Base-by-base conservation (phyloP, 495 filamentous ascomycete genomes). In the Tetracladium setigerum region DNA sequence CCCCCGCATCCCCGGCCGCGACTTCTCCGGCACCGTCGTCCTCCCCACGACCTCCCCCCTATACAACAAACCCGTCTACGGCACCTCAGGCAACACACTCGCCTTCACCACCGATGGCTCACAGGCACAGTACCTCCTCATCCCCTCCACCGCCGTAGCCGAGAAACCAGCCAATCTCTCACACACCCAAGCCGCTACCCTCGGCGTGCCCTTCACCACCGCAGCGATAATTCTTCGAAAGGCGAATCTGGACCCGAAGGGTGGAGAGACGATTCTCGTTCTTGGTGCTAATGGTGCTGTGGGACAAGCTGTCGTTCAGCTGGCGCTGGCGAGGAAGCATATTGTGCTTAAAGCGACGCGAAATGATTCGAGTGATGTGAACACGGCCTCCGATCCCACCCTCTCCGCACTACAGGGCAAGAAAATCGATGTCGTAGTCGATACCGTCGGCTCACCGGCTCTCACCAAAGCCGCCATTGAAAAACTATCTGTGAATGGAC, bases 1-100 rank as follows among this genome's bases (percentile, higher is more conserved):
- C 37, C 68, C 68, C 2, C 63, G 67, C 22, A 44, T 69, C 13
- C 66, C 67, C 10, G 70, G 70, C 11, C 67, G 67, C 14, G 55
- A 58, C 33, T 67, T 59, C 46, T 47, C 57, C 8, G 62, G 59
- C 27, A 44, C 57, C 27, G 42, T 69, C 15, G 53, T 59, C 10
- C 43, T 50, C 17, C 46, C 44, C 2, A 42, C 58, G 4, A 24
- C 38, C 6, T 27, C 52, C 17, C 40, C 17, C 1, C 37, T 50
- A 5, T 22, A 56, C 11, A 60, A 60, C 15, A 46, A 63, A 44
- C 46, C 57, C 38, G 61, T 69, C 14, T 69, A 62, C 37, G 66
- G 66, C 39, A 63, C 60, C 2, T 52, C 46, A 36, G 60, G 58
- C 13, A 38, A 49, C 19, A 52, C 49, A 10, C 50, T 58, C 38